Base-by-base conservation (phyloP, 257 asterid species). In the Asclepias syriaca region DNA sequence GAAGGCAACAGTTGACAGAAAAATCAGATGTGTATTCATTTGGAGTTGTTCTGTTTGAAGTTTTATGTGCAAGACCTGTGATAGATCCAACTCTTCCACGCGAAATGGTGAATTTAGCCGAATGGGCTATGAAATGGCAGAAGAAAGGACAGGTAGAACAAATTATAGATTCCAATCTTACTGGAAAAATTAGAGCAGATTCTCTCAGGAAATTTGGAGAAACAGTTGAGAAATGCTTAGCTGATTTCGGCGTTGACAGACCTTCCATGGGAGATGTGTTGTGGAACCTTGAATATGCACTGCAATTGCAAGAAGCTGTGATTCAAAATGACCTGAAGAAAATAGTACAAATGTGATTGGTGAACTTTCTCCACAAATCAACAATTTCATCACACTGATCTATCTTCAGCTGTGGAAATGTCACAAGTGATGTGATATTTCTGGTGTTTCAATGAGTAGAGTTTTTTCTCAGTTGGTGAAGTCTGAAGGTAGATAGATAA, bases 41-140 rank as follows among this genome's bases (percentile, higher is more conserved):
- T 1, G 97, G 97, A 1, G 96, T 91, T 6, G 97, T 91, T 19
- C 39, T 91, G 77, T 81, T 89, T 1, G 96, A 89, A 75, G 92
- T 86, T 74, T 81, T 87, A 10, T 91, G 97, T 46, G 97, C 97
- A 0, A 77, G 97, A 81, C 94, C 97, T 2, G 97, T 89, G 68
- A 87, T 91, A 3, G 96, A 91, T 69, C 96, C 96, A 7, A 76
- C 97, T 18, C 89, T 91, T 60, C 88, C 90, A 1, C 74, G 97
- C n/a, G 96, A 91, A 71, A 87, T 82, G 94, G 97, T 89, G 34
- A 91, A 89, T 80, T 77, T 91, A 67, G 97, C 95, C 8, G 97
- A 91, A 72, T 91, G 95, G 97, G 97, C 89, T 0, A 83, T 91
- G 87, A 89, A 81, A 73, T 87, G 89, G 92, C 90, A 86, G 74